A percentile compares a stretch with the other conserved stretches of the same genome.
phyloP scores from a whole-genome alignment of 129 eudicot species.

The Artemisia tridentata region DNA sequence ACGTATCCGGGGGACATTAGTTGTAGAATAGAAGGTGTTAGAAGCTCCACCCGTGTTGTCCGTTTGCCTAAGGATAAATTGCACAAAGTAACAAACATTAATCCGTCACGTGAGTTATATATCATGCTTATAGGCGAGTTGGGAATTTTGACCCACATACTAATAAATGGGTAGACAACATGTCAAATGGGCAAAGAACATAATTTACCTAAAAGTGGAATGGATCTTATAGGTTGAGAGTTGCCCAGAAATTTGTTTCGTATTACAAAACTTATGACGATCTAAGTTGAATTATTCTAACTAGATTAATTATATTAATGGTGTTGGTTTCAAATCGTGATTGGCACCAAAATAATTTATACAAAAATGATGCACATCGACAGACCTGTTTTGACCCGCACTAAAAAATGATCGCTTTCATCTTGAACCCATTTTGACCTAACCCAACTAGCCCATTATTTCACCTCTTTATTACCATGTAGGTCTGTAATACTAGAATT shows the following conservation, averaged over 20 bases:
- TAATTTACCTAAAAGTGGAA: no score
- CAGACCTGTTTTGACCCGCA: background rate
- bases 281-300: background rate
- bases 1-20: no score
- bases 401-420: background rate
- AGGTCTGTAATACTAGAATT: no score
- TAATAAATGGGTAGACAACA: background rate
- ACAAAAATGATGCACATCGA: background rate
- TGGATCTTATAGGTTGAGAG: background rate
- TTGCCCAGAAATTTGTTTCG: background rate
- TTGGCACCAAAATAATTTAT: background rate
- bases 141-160: background rate
- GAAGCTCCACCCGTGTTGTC: conserved; percentile 86
- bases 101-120: conserved; percentile 50
- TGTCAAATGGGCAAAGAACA: background rate
- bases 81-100: conserved; percentile 52
- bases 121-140: conserved; percentile 2
- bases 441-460: background rate
- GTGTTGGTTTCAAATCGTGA: no score
- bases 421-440: background rate
- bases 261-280: background rate
- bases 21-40: conserved; percentile 48
- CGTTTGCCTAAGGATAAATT: conserved; percentile 76
- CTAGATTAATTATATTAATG: background rate
- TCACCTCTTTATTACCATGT: background rate